Conservation (phyloP, 2,329 filamentous ascomycete species). For the Scedosporium apiospermum region DNA sequence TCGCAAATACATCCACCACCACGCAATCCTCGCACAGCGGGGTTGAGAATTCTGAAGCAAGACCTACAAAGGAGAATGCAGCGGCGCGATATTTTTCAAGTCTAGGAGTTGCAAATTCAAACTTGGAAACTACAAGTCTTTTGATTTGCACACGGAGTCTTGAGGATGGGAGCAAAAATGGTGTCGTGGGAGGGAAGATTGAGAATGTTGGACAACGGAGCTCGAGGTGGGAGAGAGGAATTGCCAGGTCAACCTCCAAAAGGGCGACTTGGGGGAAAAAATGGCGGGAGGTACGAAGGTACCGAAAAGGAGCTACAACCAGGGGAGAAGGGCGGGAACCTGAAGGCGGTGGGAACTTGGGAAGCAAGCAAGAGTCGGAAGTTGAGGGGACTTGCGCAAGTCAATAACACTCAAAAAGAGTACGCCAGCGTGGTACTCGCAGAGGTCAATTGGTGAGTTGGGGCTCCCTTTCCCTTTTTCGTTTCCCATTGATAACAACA, state of each 20-base stretch:
- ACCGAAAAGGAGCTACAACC: neutral
- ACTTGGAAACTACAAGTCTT: neutral
- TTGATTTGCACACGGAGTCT: neutral
- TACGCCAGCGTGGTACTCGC: too few relatives aligned
- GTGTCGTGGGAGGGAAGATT: neutral
- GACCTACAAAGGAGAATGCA: neutral
- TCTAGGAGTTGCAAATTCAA: neutral
- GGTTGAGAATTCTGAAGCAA: neutral
- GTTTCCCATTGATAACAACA: neutral
- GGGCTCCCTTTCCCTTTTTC: neutral
- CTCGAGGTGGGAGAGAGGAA: constrained; percentile 3
- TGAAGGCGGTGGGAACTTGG: neutral
- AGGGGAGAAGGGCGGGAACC: neutral
- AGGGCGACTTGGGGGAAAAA: neutral
- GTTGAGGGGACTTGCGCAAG: neutral
- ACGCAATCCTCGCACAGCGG: neutral
- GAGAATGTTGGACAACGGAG: neutral
- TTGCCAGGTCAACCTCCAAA: constrained; percentile 1
- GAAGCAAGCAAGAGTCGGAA: neutral
- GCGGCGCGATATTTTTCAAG: neutral
- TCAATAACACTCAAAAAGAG: neutral
- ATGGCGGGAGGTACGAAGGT: neutral
- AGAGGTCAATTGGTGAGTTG: neutral
- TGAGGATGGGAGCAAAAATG: neutral
- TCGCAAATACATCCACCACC: neutral